phyloP scores from a whole-genome alignment of 73 alveolate species.

The Paramecium tetraurelia region DNA sequence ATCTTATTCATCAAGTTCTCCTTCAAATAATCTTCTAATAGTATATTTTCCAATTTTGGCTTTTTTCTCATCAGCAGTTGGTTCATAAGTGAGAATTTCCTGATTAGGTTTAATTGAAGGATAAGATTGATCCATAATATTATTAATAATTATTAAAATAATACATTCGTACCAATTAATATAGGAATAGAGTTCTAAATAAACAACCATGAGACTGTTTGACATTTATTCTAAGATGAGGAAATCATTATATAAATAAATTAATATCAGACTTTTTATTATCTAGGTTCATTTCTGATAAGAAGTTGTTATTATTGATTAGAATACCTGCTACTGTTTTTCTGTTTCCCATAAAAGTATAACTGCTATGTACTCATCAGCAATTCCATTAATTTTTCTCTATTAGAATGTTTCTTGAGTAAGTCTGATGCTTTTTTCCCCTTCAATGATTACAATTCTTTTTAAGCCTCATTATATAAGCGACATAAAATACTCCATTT shows the following conservation, averaged over 20 bases:
- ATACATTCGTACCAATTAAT: not conserved
- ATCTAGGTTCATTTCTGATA: not conserved
- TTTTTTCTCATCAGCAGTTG: constrained; percentile 27
- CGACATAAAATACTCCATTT: constrained; percentile 65
- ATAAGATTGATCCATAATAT: not conserved
- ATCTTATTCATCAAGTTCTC: not conserved
- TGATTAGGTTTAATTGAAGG: not conserved
- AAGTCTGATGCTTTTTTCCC: constrained; percentile 50
- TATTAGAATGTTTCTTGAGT: constrained; percentile 49
- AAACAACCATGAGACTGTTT: not conserved
- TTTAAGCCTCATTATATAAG: constrained; percentile 4
- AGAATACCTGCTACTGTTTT: not conserved
- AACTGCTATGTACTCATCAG: not conserved
- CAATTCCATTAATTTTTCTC: constrained; percentile 45
- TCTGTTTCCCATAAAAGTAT: constrained; percentile 45
- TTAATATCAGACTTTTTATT: not conserved
- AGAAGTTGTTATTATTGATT: not conserved
- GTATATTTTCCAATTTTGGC: not conserved
- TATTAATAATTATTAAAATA: not conserved
- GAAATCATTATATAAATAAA: not conserved
- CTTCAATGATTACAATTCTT: constrained; percentile 44
- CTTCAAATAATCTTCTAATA: constrained; percentile 32
- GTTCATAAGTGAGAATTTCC: not conserved
- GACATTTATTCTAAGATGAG: not conserved
- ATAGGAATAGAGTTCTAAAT: not conserved